Base-by-base conservation (phyloP, 2,329 filamentous ascomycete species). In the Byssochlamys sp. region DNA sequence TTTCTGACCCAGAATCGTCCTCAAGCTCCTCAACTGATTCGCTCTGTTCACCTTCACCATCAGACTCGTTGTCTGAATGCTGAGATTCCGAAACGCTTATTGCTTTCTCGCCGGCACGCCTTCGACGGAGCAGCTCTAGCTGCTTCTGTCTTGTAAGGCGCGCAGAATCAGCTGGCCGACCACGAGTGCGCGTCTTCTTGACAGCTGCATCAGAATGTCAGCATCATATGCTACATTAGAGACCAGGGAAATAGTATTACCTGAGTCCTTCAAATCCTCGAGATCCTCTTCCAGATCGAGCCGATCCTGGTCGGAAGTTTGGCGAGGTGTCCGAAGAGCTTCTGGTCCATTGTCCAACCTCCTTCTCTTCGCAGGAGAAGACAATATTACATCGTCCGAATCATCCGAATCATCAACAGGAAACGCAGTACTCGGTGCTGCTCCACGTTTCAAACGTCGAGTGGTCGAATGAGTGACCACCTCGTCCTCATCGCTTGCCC, bases 211-310 rank as follows among this genome's bases (percentile, higher is more conserved):
- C 35, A 19, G 57, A 24, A 14, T 19, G 53, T 63, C 64, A 70
- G 57, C 58, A 39, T 33, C 25, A 7, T 19, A n/a, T 45, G 19
- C n/a, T 0, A 24, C 28, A 25, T 14, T 50, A 12, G 28, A 29
- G 10, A 31, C 12, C 14, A 24, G 52, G 48, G 25, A 26, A 3
- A 49, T 3, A 35, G 3, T n/a, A 53, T 31, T 69, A 73, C 74
- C 71, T 54, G 77, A 78, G 58, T 77, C 75, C 52, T 73, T 70
- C 3, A 79, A 68, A 58, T 76, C 75, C 54, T 71, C 67, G 3
- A 79, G 62, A 60, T 79, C 77, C 54, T 77, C 76, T 39, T 75
- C 69, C 1, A 79, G 59, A 59, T 79, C 77, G 24, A 74, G 65
- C 53, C 68, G 64, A 55, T 73, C 71, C 58, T 75, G 68, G 24